Evolutionary conservation across 108 stramenopile species (phyloP), one percentile per base, ranked within the genome.

Genomic region (Skeletonema tropicum): DNA sequence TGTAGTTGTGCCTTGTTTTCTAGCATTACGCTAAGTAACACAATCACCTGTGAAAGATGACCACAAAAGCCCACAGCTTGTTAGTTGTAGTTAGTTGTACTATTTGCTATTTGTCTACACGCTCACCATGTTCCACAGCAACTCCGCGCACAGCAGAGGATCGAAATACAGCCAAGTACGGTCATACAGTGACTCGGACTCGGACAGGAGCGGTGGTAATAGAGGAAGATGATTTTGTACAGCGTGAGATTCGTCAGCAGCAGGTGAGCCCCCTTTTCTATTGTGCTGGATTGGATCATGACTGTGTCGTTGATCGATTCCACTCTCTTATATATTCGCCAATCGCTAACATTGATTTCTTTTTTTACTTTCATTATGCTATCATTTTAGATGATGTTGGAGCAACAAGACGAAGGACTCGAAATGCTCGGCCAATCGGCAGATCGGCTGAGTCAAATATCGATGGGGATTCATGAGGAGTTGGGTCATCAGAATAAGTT

Each of bases 381-480:
- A 31, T 31, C 26, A 29, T 82, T 82, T 84, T 68, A 79, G 48
- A 17, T 73, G 32, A 71, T 88, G 42, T 79, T 96, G 77, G 74
- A 83, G 72, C 64, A 89, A 45, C 95, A 96, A 77, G 95, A 96
- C 60, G 80, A 90, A 70, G 90, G 91, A 7, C 69, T 96, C 30
- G 92, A 94, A 74, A 85, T 92, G 76, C 75, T 96, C 52, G 80
- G 86, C 9, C 80, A 89, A 57, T 80, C 86, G 21, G 91, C 93
- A 9, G 68, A 84, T 33, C 91, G 95, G 29, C 70, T 96, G 68
- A 90, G 92, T 67, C 73, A 85, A 63, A 89, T 94, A 71, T 87
- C 88, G 57, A 79, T 90, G 81, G 87, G 85, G 66, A 97, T 97
- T 63, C 86, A 89, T 35, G 94, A 96, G 46, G 96, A 97, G 71